Conservation (phyloP, 108 stramenopile genomes). For the Skeletonema potamos region DNA sequence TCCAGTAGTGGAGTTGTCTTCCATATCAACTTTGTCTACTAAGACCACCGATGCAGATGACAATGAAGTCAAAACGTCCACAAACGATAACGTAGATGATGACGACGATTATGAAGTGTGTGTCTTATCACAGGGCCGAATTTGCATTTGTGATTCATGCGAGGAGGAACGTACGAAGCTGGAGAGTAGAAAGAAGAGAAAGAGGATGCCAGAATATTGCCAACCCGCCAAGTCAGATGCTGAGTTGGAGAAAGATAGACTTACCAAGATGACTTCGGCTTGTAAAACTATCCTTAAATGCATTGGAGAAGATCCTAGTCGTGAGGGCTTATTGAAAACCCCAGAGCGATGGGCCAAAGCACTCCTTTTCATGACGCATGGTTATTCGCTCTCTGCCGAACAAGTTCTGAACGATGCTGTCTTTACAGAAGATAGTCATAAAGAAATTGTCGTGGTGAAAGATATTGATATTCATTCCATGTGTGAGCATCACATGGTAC, state of each 20-base stretch:
- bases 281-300: slow-evolving; percentile 92
- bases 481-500: slow-evolving; percentile 99
- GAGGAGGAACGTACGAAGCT: slow-evolving; percentile 14
- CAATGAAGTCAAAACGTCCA: background rate
- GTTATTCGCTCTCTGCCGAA: slow-evolving; percentile 74
- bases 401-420: slow-evolving; percentile 91
- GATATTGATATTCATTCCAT: slow-evolving; percentile 95
- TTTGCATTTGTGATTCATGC: slow-evolving; percentile 10
- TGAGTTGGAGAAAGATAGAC: slow-evolving; percentile 37
- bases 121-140: slow-evolving; percentile 8
- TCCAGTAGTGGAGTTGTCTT: background rate
- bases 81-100: background rate
- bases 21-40: background rate
- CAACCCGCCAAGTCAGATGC: background rate
- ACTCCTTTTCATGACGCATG: slow-evolving; percentile 89
- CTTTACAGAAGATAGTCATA: slow-evolving; percentile 88
- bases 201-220: slow-evolving; percentile 1
- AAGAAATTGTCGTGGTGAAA: slow-evolving; percentile 96
- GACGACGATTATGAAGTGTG: slow-evolving; percentile 11
- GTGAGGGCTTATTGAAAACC: slow-evolving; percentile 94
- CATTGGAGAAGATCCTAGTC: slow-evolving; percentile 93
- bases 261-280: slow-evolving; percentile 81
- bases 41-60: background rate
- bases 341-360: slow-evolving; percentile 96
- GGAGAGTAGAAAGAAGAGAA: slow-evolving; percentile 9